phyloP scores from a whole-genome alignment of 768 basidiomycete genomes.

The Trametes sanguinea region DNA sequence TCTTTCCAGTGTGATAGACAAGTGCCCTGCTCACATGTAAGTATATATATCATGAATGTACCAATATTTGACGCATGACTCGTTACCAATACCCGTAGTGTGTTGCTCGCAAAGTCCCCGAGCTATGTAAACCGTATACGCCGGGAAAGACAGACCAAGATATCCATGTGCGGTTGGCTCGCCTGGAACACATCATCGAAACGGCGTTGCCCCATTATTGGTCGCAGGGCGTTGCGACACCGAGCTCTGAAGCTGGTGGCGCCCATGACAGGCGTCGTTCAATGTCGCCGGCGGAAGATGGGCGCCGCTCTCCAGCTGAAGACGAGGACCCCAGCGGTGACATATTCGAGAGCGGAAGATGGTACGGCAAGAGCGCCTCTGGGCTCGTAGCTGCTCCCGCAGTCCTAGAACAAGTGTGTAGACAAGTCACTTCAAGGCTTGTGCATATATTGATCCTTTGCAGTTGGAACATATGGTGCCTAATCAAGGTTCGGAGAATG shows the following conservation, averaged over 20 bases:
- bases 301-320: slow-evolving; percentile 69
- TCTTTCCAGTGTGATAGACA: slow-evolving; percentile 75
- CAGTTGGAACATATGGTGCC: slow-evolving; percentile 21
- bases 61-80: slow-evolving; percentile 18
- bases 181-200: slow-evolving; percentile 82
- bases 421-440: background rate
- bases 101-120: slow-evolving; percentile 82
- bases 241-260: slow-evolving; percentile 15
- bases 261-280: slow-evolving; percentile 43
- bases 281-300: slow-evolving; percentile 61
- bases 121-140: slow-evolving; percentile 85
- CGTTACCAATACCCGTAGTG: slow-evolving; percentile 47
- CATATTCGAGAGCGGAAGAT: slow-evolving; percentile 79
- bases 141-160: slow-evolving; percentile 87
- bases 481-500: background rate
- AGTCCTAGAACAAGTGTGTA: slow-evolving; percentile 72
- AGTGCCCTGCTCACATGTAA: slow-evolving; percentile 80
- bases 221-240: slow-evolving; percentile 41
- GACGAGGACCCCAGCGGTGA: slow-evolving; percentile 78
- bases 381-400: slow-evolving; percentile 82
- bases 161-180: slow-evolving; percentile 67
- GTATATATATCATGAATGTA: slow-evolving; percentile 17
- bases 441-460: background rate
- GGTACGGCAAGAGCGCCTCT: slow-evolving; percentile 83
- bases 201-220: slow-evolving; percentile 77